phyloP scores from a whole-genome alignment of 768 basidiomycete genomes.

The Lentinula edodes region DNA sequence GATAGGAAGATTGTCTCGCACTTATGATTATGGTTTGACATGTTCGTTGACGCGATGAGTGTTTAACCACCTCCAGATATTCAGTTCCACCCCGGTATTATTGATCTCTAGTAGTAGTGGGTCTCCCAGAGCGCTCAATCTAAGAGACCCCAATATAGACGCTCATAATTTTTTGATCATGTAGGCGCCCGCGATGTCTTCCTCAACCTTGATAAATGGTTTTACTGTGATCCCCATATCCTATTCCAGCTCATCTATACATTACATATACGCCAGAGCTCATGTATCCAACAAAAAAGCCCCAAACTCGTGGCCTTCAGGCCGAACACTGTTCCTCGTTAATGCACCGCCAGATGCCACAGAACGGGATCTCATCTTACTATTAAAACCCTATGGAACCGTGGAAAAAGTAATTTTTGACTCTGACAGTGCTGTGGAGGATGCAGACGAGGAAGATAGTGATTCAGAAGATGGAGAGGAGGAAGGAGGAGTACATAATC shows the following conservation, averaged over 20 bases:
- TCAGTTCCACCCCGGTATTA: too few relatives aligned
- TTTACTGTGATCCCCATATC: constrained; percentile 43
- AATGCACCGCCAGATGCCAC: constrained; percentile 89
- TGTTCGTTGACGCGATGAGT: too few relatives aligned
- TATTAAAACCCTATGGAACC: constrained; percentile 77
- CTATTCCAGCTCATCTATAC: constrained; percentile 44
- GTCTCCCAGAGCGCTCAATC: too few relatives aligned
- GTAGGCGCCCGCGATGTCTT: neutral
- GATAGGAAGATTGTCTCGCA: too few relatives aligned
- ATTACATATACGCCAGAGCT: constrained; percentile 73
- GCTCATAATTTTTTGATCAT: neutral
- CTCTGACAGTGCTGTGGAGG: constrained; percentile 31
- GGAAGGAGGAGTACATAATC: constrained; percentile 29
- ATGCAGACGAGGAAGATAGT: constrained; percentile 37
- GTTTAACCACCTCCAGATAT: too few relatives aligned
- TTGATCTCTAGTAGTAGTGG: too few relatives aligned
- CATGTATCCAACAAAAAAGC: constrained; percentile 50
- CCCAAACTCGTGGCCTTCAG: constrained; percentile 32
- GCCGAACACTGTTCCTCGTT: constrained; percentile 80
- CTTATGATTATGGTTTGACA: too few relatives aligned
- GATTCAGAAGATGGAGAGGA: constrained; percentile 34
- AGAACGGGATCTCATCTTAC: constrained; percentile 65
- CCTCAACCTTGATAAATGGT: constrained; percentile 20
- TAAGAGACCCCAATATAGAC: neutral
- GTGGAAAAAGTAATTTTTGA: constrained; percentile 73